Evolutionary conservation across 768 basidiomycete species (phyloP).

Genomic region (Amanita fuliginea): DNA sequence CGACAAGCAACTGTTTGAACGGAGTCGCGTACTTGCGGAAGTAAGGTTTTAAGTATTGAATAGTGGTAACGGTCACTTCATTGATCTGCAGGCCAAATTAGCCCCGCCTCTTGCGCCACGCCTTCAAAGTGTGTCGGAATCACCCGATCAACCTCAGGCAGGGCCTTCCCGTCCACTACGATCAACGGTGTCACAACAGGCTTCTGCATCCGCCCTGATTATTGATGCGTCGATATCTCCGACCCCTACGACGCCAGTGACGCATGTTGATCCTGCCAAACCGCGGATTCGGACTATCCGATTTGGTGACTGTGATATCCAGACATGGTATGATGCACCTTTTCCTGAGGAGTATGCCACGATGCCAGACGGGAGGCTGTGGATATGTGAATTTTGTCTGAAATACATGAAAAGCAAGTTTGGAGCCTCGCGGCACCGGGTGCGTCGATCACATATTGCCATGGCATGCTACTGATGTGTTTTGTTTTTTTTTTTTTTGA

Average conservation of each 20-base stretch:
- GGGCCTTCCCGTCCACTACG: constrained; percentile 56
- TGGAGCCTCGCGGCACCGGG: constrained; percentile 75
- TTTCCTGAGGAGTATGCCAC: constrained; percentile 96
- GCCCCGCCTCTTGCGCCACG: constrained; percentile 29
- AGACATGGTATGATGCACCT: constrained; percentile 98
- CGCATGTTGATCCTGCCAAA: constrained; percentile 22
- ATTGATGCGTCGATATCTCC: constrained; percentile 28
- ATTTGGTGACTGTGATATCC: constrained; percentile 85
- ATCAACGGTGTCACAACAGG: constrained; percentile 36
- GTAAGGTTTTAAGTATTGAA: constrained; percentile 26
- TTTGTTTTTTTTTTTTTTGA: not conserved
- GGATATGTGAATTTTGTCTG: constrained; percentile 97
- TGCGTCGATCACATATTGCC: constrained; percentile 26
- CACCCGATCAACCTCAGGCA: constrained; percentile 21
- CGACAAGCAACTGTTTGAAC: constrained; percentile 68
- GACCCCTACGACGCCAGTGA: constrained; percentile 30
- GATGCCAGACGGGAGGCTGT: constrained; percentile 84
- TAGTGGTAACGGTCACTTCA: constrained; percentile 7
- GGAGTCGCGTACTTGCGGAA: constrained; percentile 63
- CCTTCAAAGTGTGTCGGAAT: constrained; percentile 14
- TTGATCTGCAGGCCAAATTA: constrained; percentile 32
- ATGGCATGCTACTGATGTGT: not conserved
- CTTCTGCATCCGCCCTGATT: constrained; percentile 12
- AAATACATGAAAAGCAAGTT: constrained; percentile 97
- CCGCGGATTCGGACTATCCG: constrained; percentile 81